Base-by-base conservation (phyloP, 306 rosid genomes). In the Lathyrus sativus region DNA sequence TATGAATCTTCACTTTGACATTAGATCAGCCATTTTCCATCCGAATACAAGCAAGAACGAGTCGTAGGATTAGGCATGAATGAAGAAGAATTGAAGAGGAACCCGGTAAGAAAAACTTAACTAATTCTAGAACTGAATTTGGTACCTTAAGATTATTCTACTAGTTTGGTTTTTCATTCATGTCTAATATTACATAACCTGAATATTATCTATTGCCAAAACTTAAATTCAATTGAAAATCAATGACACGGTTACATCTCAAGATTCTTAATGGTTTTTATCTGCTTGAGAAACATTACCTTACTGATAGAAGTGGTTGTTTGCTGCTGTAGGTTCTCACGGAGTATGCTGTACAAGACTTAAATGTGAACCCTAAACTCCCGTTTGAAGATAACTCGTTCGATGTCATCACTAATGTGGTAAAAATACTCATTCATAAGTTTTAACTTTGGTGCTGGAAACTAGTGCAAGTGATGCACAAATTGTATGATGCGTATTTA, bases 21-120 rank as follows among this genome's bases (percentile, higher is more conserved):
- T 74, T 82, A 90, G 96, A 87, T 90, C 79, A 90, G 95, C 82
- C 96, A 90, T 77, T 90, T 90, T 74, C 95, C 96, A 28, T 24
- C 88, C 1, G 91, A 95, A 65, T 90, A 84, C 95, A 85, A 84
- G 81, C 95, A 90, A 85, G 95, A 84, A 41, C 75, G 83, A 56
- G 67, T 84, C 14, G 89, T 85, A 22, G 95, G 95, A 72, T 76
- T 87, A 81, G 96, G 95, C 54, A 55, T 90, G 95, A 90, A 90
- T 68, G 95, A 85, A 77, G 86, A 84, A 50, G 96, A 90, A 83
- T 79, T 90, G 42, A 90, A 90, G 79, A 80, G 75, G 22, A 90
- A 90, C 61, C 89, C 81, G 24, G 91, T 90, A 79, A 57, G 76
- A 61, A 35, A 15, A 50, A 9, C 28, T 6, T 33, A 33, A 6